phyloP scores from a whole-genome alignment of 176 grass and related monocot species.

The Pharus latifolius region DNA sequence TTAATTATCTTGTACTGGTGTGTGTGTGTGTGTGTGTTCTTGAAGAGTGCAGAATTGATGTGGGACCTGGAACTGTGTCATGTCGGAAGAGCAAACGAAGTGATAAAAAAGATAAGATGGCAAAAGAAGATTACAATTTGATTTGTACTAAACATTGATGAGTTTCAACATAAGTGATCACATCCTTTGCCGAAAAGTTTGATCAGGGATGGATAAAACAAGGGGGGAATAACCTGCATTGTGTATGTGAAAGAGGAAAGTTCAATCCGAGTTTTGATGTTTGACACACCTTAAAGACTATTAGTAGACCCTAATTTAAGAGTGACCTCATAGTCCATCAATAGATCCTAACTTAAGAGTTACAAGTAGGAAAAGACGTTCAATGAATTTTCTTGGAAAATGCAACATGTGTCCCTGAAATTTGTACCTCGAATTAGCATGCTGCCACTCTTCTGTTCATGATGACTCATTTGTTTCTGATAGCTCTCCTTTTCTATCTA shows the following conservation, averaged over 20 bases:
- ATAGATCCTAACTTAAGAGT: background rate
- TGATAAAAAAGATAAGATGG: too few species aligned
- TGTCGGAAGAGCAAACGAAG: too few species aligned
- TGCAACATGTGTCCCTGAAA: background rate
- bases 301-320: background rate
- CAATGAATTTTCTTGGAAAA: background rate
- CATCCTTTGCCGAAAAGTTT: background rate
- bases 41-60: too few species aligned
- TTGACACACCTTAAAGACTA: too few species aligned
- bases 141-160: too few species aligned
- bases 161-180: background rate
- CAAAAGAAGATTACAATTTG: too few species aligned
- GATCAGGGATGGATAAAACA: background rate
- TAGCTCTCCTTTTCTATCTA: background rate
- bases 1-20: too few species aligned
- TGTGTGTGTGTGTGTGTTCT: too few species aligned
- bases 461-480: constrained; percentile 7
- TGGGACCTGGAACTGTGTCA: too few species aligned
- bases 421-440: background rate
- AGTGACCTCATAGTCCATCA: too few species aligned
- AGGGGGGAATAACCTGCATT: background rate
- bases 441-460: background rate
- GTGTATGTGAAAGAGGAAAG: background rate
- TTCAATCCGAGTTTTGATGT: background rate
- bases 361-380: background rate